phyloP scores from a whole-genome alignment of 2,329 filamentous ascomycete species.

The Teratosphaeria gauchensis region DNA sequence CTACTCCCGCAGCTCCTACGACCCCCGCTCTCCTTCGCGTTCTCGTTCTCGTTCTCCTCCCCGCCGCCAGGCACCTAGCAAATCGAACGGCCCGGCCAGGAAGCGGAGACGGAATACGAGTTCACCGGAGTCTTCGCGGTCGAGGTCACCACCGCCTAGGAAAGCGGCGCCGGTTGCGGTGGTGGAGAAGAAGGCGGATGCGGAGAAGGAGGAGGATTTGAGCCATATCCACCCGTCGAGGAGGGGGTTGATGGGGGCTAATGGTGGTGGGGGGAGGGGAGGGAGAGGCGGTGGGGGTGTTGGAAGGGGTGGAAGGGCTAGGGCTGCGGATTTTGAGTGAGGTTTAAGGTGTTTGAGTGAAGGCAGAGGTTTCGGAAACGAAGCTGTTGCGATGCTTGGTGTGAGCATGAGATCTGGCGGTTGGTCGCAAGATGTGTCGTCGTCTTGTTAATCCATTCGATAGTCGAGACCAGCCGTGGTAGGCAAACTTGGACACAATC shows the following conservation, averaged over 20 bases:
- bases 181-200: slow-evolving; percentile 2
- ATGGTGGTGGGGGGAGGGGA: neutral
- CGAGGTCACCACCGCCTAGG: slow-evolving; percentile 11
- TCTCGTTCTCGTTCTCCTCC: slow-evolving; percentile 7
- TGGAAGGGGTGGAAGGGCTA: slow-evolving; percentile 12
- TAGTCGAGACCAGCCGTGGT: too few species aligned
- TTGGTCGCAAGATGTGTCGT: neutral
- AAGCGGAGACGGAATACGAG: slow-evolving; percentile 22
- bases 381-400: neutral
- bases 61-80: neutral
- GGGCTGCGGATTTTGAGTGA: slow-evolving; percentile 20
- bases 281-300: slow-evolving; percentile 1
- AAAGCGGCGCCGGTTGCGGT: slow-evolving; percentile 1
- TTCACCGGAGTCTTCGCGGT: slow-evolving; percentile 17
- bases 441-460: neutral
- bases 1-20: slow-evolving; percentile 11
- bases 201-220: slow-evolving; percentile 17
- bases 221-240: slow-evolving; percentile 27
- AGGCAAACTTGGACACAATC: too few species aligned
- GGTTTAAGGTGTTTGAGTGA: neutral
- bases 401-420: too few species aligned
- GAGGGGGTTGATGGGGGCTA: slow-evolving; percentile 21
- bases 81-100: slow-evolving; percentile 7
- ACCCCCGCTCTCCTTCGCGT: slow-evolving; percentile 15
- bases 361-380: neutral